Conservation (phyloP, 2,329 filamentous ascomycete genomes). For the Aspergillus fumigatiaffinis region DNA sequence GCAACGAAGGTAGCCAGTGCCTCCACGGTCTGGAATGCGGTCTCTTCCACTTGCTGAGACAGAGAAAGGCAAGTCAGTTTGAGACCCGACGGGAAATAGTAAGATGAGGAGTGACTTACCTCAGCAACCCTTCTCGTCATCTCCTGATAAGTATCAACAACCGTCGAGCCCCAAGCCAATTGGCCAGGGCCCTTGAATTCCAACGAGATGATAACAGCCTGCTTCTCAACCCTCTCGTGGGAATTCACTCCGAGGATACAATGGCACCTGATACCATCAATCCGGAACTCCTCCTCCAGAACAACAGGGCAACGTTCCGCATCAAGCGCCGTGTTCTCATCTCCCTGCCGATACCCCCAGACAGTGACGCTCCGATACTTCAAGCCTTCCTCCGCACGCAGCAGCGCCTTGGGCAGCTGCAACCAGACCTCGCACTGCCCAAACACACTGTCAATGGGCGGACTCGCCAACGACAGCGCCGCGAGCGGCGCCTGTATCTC, state of each 20-base stretch:
- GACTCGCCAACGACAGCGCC: slow-evolving; percentile 2
- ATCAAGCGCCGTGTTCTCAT: slow-evolving; percentile 20
- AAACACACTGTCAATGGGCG: slow-evolving; percentile 26
- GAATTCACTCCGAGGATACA: slow-evolving; percentile 52
- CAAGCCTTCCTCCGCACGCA: slow-evolving; percentile 43
- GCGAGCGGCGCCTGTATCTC: slow-evolving; percentile 7
- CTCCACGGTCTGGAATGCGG: slow-evolving; percentile 49
- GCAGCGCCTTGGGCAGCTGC: slow-evolving; percentile 42
- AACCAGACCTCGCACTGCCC: slow-evolving; percentile 37
- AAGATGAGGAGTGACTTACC: slow-evolving; percentile 23
- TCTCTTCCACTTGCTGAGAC: slow-evolving; percentile 42
- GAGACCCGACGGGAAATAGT: background rate
- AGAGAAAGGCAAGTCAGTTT: slow-evolving; percentile 9
- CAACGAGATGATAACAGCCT: slow-evolving; percentile 43
- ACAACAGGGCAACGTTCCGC: slow-evolving; percentile 25
- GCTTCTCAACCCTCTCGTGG: slow-evolving; percentile 50
- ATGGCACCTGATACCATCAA: slow-evolving; percentile 42
- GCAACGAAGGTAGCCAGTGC: slow-evolving; percentile 48
- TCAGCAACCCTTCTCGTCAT: slow-evolving; percentile 38
- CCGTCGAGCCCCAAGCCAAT: slow-evolving; percentile 28
- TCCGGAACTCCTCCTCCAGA: slow-evolving; percentile 36
- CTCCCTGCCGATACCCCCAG: slow-evolving; percentile 29
- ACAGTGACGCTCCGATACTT: slow-evolving; percentile 33
- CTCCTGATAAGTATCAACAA: slow-evolving; percentile 37
- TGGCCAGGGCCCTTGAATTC: slow-evolving; percentile 33